These are phyloP conservation scores for Glycyrrhiza uralensis DNA, from an alignment of 306 rosid genomes.

Conservation along the genomic window DNA sequence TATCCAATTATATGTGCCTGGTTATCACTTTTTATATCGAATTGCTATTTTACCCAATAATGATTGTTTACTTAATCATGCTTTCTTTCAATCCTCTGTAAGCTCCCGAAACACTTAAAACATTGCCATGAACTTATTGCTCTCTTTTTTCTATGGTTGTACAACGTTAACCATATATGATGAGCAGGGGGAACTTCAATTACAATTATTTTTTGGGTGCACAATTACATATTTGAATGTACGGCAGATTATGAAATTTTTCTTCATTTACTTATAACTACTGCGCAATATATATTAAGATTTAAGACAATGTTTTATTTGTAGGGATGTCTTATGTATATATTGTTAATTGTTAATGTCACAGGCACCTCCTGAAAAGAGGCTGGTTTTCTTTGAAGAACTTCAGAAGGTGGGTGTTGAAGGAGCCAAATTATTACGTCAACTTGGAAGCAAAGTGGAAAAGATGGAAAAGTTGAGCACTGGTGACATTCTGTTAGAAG, in stretches of 20 bases:
- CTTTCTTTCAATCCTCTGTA: not conserved
- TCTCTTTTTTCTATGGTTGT: not conserved
- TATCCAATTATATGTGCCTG: too few species aligned
- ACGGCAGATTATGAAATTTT: not conserved
- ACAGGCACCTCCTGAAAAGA: constrained; percentile 70
- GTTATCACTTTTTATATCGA: not conserved
- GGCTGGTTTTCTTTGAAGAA: constrained; percentile 47
- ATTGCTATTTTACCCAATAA: too few species aligned
- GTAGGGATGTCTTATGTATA: not conserved
- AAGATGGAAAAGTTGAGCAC: constrained; percentile 62
- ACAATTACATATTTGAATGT: not conserved
- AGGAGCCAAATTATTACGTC: constrained; percentile 63
- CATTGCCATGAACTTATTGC: not conserved
- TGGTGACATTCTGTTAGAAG: constrained; percentile 42
- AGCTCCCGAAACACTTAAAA: not conserved
- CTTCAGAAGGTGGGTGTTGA: constrained; percentile 63
- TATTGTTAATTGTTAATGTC: constrained; percentile 3
- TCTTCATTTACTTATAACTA: not conserved
- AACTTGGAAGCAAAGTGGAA: constrained; percentile 69
- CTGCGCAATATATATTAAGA: not conserved
- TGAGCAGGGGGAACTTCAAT: not conserved
- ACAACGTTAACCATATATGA: not conserved
- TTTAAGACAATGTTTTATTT: not conserved
- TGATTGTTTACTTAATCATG: too few species aligned
- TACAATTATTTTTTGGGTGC: too few species aligned